Conservation (phyloP, 2,329 filamentous ascomycete species). For the Diaporthe caulivora region DNA sequence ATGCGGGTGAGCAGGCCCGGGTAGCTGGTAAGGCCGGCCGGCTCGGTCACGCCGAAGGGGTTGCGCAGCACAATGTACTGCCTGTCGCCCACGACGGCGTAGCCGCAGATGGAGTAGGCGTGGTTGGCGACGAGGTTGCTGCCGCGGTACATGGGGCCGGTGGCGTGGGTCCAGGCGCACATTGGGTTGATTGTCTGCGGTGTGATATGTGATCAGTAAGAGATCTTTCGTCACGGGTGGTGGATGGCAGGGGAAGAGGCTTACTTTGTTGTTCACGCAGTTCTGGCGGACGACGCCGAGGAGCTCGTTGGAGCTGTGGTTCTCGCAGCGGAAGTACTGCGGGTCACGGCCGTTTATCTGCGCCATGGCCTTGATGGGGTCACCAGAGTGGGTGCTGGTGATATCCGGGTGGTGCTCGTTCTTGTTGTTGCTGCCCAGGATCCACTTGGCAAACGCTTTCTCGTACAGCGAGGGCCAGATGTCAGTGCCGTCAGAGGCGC, state of each 20-base stretch:
- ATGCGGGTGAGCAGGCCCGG: conserved; percentile 54
- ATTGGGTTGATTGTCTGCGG: conserved; percentile 57
- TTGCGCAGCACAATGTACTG: conserved; percentile 52
- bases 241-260: no score
- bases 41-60: conserved; percentile 59
- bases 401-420: conserved; percentile 54
- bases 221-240: no score
- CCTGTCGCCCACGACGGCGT: conserved; percentile 45
- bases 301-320: conserved; percentile 45
- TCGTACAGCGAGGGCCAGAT: conserved; percentile 61
- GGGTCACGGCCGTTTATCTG: conserved; percentile 50
- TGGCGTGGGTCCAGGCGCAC: conserved; percentile 56
- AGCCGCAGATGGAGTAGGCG: conserved; percentile 58
- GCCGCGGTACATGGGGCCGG: conserved; percentile 52
- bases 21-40: conserved; percentile 54
- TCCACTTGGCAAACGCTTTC: conserved; percentile 62
- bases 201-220: not conserved
- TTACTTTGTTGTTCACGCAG: conserved; percentile 52
- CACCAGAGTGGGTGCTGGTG: conserved; percentile 55
- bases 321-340: conserved; percentile 34
- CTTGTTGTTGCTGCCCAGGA: conserved; percentile 44
- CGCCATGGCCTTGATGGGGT: conserved; percentile 59
- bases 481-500: conserved; percentile 54
- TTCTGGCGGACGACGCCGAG: conserved; percentile 53
- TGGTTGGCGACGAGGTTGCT: conserved; percentile 59